Conservation (phyloP, 768 basidiomycete species). For the Lactarius sp. region DNA sequence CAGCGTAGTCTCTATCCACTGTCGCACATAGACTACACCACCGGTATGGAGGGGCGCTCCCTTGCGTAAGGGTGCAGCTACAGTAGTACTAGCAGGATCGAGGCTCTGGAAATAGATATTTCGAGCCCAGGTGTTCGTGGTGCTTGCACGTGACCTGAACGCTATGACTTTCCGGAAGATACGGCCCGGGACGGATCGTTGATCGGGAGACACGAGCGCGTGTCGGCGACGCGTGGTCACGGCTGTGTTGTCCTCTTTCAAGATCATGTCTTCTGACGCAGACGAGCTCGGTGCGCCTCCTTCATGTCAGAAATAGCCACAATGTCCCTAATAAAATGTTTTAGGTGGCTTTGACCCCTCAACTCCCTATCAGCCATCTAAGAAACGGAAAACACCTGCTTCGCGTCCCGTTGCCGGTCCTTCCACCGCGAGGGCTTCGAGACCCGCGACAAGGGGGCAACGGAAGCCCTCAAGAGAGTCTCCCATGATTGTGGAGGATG, state of each 20-base stretch:
- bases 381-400: conserved; percentile 25
- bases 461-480: conserved; percentile 18
- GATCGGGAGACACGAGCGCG: not conserved
- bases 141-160: no score
- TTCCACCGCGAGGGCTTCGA: conserved; percentile 26
- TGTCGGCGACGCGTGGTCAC: not conserved
- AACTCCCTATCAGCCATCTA: conserved; percentile 28
- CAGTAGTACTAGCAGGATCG: no score
- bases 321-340: not conserved
- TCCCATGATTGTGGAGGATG: conserved; percentile 18
- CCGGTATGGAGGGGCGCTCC: no score
- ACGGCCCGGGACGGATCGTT: conserved; percentile 14
- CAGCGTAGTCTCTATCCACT: conserved; percentile 8
- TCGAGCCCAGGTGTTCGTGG: no score
- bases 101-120: no score
- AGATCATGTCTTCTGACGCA: conserved; percentile 19
- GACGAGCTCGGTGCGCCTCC: conserved; percentile 27
- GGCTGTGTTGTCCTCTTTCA: conserved; percentile 1
- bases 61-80: no score
- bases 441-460: conserved; percentile 14
- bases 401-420: conserved; percentile 23
- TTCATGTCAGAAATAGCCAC: not conserved
- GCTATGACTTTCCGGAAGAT: not conserved
- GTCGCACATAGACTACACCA: no score
- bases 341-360: conserved; percentile 32